Evolutionary conservation across 352 stramenopile genomes (phyloP), one percentile per base, ranked within the genome.

Genomic region (Pythium chondricola): DNA sequence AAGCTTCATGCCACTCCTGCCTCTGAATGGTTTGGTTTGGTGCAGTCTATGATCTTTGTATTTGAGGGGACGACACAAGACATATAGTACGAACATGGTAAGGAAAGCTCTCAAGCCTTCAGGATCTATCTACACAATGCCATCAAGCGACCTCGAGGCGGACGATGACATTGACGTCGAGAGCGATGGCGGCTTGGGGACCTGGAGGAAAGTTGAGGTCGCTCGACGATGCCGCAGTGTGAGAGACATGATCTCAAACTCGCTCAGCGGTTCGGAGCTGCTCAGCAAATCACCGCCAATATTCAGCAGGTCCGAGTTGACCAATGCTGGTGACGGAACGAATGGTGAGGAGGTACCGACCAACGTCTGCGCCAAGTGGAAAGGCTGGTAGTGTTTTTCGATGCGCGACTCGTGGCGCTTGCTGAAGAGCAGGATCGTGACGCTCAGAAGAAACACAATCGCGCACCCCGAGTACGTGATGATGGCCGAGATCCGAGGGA

Each of bases 201-300:
- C 56, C n/a, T 51, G 49, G 25, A 65, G 47, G 14, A 56, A 26
- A 21, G 48, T 50, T 7, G 25, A 22, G 7, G 48, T 36, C 35
- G 36, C 41, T 2, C 29, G n/a, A 13, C 56, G 49, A 20, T 65
- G 56, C 16, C 49, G 48, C 39, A 65, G 44, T 10, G 56, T 65
- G 21, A 65, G 27, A 10, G 56, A 56, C 21, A 56, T 30, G 24
- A 65, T 55, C 25, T 65, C 56, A 32, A 65, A 65, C 33, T 65
- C 56, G 9, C 18, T 38, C 17, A 65, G 21, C 1, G 17, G 30
- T 14, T 49, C 56, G 24, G 56, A 65, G 22, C 50, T 58, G 29
- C 38, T 33, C 10, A 65, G 43, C 4, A 59, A 11, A 7, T 59
- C 56, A 20, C 56, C 56, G 25, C 49, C 45, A 26, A 65, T 13